Evolutionary conservation across 129 eudicot genomes (phyloP).

Genomic region (Ambrosia trifida): DNA sequence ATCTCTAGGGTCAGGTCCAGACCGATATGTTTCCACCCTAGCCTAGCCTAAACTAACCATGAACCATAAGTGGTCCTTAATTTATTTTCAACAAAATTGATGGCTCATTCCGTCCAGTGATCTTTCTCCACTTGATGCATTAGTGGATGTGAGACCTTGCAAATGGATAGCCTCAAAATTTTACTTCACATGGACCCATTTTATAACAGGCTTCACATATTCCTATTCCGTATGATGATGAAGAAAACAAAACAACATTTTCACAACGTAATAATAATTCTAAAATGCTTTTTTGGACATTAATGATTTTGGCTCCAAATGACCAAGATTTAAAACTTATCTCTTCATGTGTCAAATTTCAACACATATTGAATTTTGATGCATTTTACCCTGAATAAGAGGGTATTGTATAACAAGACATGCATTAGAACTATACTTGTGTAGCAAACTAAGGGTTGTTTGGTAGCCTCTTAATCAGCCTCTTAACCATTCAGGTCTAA

Average conservation of each 20-base stretch:
- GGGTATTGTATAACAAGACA: no score
- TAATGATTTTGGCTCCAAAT: neutral
- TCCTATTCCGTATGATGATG: neutral
- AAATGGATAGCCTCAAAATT: conserved; percentile 28
- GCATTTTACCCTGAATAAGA: no score
- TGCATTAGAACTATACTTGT: no score
- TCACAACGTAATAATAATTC: conserved; percentile 5
- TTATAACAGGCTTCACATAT: conserved; percentile 9
- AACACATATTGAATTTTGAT: no score
- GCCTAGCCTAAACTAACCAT: neutral
- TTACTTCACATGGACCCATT: conserved; percentile 33
- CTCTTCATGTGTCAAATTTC: no score
- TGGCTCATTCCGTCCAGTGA: conserved; percentile 15
- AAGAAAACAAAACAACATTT: conserved; percentile 10
- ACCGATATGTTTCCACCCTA: neutral
- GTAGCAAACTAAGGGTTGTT: no score
- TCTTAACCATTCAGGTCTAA: no score
- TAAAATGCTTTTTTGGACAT: neutral
- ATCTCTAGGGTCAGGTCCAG: neutral
- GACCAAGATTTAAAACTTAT: neutral
- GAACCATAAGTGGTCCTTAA: conserved; percentile 35
- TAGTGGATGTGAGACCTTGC: conserved; percentile 39
- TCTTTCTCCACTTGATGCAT: conserved; percentile 50
- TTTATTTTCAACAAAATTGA: conserved; percentile 20
- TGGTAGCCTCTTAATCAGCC: no score